Evolutionary conservation across 116 monocot species (phyloP), one percentile per base, ranked within the genome.

Genomic region (Zostera marina): DNA sequence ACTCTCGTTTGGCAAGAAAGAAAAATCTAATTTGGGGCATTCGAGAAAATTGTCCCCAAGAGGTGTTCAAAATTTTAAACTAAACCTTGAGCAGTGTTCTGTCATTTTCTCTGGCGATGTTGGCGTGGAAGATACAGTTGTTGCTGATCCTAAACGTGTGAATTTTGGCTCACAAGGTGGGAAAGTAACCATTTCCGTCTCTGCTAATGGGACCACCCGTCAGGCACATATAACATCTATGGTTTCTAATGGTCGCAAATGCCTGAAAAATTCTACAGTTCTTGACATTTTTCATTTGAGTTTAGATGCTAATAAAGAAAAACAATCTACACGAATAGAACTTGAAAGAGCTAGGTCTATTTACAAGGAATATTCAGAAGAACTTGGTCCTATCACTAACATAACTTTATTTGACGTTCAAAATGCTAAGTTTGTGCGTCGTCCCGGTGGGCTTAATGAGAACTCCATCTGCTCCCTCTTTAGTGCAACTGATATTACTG

Each of bases 121-220:
- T 11, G 74, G 57, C 54, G 22, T 77, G 54, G 77, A 85, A 51
- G 75, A 91, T 65, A 72, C 79, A 55, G 42, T 76, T 71, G 72
- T 99, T 73, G 66, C 74, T 49, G 99, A 99, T 55, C 91, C 99
- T 40, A 99, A 99, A 61, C 80, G 87, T 57, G 99, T 91, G 39
- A 91, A 99, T 77, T 99, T 74, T 81, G 99, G 99, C 55, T 87
- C 87, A 54, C 87, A 99, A 70, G 91, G 99, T 71, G 99, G 99
- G 49, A 62, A 62, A 70, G 73, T 67, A 47, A 47, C 81, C 52
- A 70, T 91, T 44, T 81, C 56, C 65, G 58, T 77, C 41, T 91
- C 86, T 81, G 70, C 87, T 64, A 87, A 91, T 79, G 87, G 99
- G 22, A 83, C 87, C 49, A 74, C 76, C 22, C 86, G 99, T 8